Conservation (phyloP, 2,329 filamentous ascomycete species). For the Aspergillus viridinutans region DNA sequence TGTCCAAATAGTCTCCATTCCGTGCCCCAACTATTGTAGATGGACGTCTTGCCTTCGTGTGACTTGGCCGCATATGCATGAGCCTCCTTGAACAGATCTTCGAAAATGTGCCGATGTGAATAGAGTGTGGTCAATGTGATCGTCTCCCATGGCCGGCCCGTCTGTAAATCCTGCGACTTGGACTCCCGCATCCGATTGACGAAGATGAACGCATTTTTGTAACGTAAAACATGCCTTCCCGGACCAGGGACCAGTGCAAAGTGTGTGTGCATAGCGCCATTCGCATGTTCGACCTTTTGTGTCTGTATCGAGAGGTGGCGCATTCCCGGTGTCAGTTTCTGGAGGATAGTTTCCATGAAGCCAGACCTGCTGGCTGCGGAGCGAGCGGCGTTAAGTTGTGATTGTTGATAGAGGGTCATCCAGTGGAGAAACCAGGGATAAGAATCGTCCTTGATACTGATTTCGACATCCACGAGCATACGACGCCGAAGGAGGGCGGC, state of each 20-base stretch:
- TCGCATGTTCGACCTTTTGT: conserved; percentile 57
- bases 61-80: conserved; percentile 73
- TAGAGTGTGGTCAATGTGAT: conserved; percentile 90
- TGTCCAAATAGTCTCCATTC: conserved; percentile 83
- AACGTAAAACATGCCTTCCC: conserved; percentile 81
- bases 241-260: conserved; percentile 90
- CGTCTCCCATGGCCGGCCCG: conserved; percentile 89
- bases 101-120: conserved; percentile 81
- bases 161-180: conserved; percentile 72
- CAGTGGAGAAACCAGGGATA: conserved; percentile 94
- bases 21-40: conserved; percentile 80
- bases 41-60: conserved; percentile 86
- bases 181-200: conserved; percentile 82
- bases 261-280: conserved; percentile 68
- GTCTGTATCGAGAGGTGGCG: conserved; percentile 64
- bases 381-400: conserved; percentile 55
- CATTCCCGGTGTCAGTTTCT: conserved; percentile 56
- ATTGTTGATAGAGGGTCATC: conserved; percentile 77
- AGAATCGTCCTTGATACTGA: conserved; percentile 86
- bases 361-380: conserved; percentile 37
- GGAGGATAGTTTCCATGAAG: conserved; percentile 52
- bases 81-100: conserved; percentile 83
- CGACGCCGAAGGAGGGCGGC: conserved; percentile 74
- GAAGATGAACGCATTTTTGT: conserved; percentile 79
- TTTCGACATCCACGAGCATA: conserved; percentile 91